A percentile compares a stretch with the other conserved stretches of the same genome.
Conservation (phyloP, 176 grass and related monocot genomes). For the Lolium rigidum region DNA sequence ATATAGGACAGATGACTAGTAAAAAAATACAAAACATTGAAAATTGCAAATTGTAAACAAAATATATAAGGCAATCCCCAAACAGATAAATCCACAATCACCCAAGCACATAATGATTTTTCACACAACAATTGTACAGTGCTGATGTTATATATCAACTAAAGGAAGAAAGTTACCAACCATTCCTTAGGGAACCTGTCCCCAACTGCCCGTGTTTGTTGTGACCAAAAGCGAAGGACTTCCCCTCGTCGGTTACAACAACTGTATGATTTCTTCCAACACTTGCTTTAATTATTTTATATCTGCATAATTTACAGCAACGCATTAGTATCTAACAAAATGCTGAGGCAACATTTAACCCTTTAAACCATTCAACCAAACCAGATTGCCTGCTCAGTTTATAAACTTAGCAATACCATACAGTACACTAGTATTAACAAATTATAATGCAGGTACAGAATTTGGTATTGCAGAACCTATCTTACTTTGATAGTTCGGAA, state of each 20-base stretch:
- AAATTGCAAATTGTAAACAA: neutral
- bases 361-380: neutral
- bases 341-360: neutral
- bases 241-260: slow-evolving; percentile 79
- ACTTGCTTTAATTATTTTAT: slow-evolving; percentile 72
- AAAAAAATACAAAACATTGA: slow-evolving; percentile 10
- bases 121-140: neutral
- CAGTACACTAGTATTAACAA: neutral
- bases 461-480: slow-evolving; percentile 11
- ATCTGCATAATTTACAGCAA: slow-evolving; percentile 51
- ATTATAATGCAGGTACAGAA: slow-evolving; percentile 11
- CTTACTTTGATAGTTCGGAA: slow-evolving; percentile 85
- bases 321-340: slow-evolving; percentile 8
- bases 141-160: neutral
- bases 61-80: neutral
- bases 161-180: slow-evolving; percentile 42
- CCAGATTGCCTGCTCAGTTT: slow-evolving; percentile 20
- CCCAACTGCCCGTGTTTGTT: slow-evolving; percentile 98
- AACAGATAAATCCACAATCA: neutral
- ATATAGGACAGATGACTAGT: neutral
- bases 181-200: slow-evolving; percentile 73
- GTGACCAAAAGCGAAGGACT: slow-evolving; percentile 85
- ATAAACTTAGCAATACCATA: neutral
- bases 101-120: slow-evolving; percentile 10
- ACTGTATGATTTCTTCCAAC: slow-evolving; percentile 89